Percentiles rank a stretch among this genome's conserved stretches.
Conservation (phyloP, 2,329 filamentous ascomycete species). For the Tothia fuscella region DNA sequence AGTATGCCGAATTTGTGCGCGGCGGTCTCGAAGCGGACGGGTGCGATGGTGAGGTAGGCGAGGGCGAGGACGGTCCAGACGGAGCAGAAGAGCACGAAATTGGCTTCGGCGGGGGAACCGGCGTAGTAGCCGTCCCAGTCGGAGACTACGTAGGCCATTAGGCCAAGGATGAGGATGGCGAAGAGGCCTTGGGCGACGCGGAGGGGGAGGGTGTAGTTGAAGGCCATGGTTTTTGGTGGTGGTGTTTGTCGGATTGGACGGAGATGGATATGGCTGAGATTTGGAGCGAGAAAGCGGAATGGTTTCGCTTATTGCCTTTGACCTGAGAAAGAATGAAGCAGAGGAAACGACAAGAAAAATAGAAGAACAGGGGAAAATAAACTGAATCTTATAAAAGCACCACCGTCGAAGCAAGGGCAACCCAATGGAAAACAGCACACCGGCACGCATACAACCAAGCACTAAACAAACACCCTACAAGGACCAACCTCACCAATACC, state of each 20-base stretch:
- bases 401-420: no score
- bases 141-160: slow-evolving; percentile 55
- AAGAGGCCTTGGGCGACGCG: slow-evolving; percentile 58
- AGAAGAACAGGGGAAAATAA: no score
- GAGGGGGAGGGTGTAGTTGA: slow-evolving; percentile 41
- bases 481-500: no score
- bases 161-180: slow-evolving; percentile 60
- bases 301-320: no score
- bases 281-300: neutral
- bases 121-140: slow-evolving; percentile 38
- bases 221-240: slow-evolving; percentile 1
- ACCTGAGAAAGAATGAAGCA: no score
- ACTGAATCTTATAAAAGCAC: no score
- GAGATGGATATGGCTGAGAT: neutral
- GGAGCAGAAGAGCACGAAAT: slow-evolving; percentile 69
- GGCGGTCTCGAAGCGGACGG: slow-evolving; percentile 23
- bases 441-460: no score
- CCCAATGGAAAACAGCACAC: no score
- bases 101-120: slow-evolving; percentile 45
- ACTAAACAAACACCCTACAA: no score
- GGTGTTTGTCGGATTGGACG: neutral
- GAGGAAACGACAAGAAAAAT: no score
- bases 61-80: slow-evolving; percentile 66
- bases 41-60: slow-evolving; percentile 40
- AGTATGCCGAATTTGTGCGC: slow-evolving; percentile 57